Conservation (phyloP, 2,329 filamentous ascomycete genomes). For the Colletotrichum salicis region DNA sequence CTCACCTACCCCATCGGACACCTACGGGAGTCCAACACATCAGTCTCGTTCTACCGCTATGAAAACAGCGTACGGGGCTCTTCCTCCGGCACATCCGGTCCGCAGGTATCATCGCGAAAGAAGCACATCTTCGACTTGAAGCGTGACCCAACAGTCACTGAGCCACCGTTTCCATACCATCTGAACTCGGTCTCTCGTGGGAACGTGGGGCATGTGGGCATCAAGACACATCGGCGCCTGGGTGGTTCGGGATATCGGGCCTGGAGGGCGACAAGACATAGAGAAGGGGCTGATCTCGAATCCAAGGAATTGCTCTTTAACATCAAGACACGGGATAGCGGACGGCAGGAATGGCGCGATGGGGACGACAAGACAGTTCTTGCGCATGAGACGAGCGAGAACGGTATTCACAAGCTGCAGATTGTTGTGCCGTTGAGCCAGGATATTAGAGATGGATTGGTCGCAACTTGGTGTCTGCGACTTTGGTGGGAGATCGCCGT, state of each 20-base stretch:
- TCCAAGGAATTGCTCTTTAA: slow-evolving; percentile 41
- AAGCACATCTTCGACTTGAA: slow-evolving; percentile 49
- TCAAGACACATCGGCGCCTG: slow-evolving; percentile 41
- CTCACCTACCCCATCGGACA: slow-evolving; percentile 48
- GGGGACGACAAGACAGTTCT: slow-evolving; percentile 39
- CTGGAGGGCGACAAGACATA: slow-evolving; percentile 17
- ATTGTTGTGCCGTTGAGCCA: slow-evolving; percentile 44
- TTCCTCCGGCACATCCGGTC: slow-evolving; percentile 19
- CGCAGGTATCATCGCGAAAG: slow-evolving; percentile 42
- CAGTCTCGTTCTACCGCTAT: slow-evolving; percentile 45
- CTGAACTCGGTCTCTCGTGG: slow-evolving; percentile 45
- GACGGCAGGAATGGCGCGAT: slow-evolving; percentile 47
- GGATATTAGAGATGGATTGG: slow-evolving; percentile 45
- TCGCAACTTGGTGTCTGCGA: slow-evolving; percentile 48
- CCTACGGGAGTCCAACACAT: slow-evolving; percentile 45
- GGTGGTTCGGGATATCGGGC: slow-evolving; percentile 42
- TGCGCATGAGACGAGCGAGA: slow-evolving; percentile 45
- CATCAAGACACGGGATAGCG: slow-evolving; percentile 38
- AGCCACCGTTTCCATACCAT: slow-evolving; percentile 45
- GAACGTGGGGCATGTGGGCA: slow-evolving; percentile 44
- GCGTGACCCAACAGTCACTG: slow-evolving; percentile 42
- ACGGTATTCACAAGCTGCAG: slow-evolving; percentile 43
- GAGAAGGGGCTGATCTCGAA: slow-evolving; percentile 35
- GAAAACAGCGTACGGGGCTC: slow-evolving; percentile 39
- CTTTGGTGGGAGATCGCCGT: slow-evolving; percentile 47